A percentile compares a stretch with the other conserved stretches of the same genome.
Conservation (phyloP, 2,329 filamentous ascomycete species). For the Ophiosphaerella narmari region DNA sequence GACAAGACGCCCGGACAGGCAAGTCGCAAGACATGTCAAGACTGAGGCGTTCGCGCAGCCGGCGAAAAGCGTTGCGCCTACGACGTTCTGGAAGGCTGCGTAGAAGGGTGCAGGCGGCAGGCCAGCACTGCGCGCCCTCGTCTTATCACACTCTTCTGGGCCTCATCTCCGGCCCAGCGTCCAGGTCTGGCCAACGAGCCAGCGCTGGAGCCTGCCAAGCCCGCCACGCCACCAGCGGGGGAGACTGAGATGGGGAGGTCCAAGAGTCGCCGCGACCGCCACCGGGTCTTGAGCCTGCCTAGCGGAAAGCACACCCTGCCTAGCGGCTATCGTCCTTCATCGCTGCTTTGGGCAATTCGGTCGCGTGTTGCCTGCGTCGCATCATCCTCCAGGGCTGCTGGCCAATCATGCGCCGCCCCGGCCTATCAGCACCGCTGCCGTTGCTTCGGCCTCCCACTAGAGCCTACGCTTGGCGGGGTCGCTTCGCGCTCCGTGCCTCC, state of each 20-base stretch:
- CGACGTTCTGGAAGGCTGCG: conserved; percentile 27
- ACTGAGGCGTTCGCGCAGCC: conserved; percentile 9
- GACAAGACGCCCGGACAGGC: conserved; percentile 21
- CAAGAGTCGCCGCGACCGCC: conserved; percentile 23
- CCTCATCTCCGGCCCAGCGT: conserved; percentile 17
- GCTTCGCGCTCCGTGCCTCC: no score
- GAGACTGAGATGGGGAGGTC: conserved; percentile 23
- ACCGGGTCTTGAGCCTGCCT: conserved; percentile 14
- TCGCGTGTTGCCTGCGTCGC: conserved; percentile 11
- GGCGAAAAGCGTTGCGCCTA: neutral
- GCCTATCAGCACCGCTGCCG: conserved; percentile 20
- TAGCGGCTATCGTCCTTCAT: conserved; percentile 6
- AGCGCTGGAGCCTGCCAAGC: conserved; percentile 51
- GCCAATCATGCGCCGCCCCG: conserved; percentile 18
- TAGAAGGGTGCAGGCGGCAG: conserved; percentile 13
- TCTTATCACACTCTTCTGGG: conserved; percentile 25
- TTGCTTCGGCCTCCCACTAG: conserved; percentile 7
- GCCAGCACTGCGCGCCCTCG: conserved; percentile 1
- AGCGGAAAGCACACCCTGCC: neutral
- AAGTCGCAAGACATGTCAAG: conserved; percentile 23
- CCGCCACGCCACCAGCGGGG: conserved; percentile 66
- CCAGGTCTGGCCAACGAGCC: conserved; percentile 14
- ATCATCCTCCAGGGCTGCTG: neutral
- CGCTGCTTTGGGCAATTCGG: conserved; percentile 21
- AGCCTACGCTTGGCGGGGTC: neutral